Evolutionary conservation across 106 monocot species (phyloP).

Genomic region (Dioscorea dumetorum): DNA sequence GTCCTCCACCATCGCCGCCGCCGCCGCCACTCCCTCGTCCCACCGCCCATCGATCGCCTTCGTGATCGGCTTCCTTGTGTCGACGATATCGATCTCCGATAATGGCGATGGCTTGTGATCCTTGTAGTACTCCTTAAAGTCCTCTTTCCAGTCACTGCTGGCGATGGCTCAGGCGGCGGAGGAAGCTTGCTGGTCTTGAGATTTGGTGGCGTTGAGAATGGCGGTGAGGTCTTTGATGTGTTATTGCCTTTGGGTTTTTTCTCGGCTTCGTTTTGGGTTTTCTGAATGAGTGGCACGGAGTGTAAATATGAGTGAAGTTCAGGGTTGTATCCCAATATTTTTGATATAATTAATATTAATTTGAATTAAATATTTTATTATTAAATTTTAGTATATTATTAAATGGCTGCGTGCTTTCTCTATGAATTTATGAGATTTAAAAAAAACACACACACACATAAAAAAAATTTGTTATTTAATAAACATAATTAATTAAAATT

Average conservation of each 20-base stretch:
- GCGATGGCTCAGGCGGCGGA: conserved; percentile 13
- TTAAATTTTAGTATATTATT: too few species aligned
- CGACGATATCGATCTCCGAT: conserved; percentile 39
- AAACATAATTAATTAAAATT: too few species aligned
- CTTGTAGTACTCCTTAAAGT: conserved; percentile 37
- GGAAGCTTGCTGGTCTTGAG: conserved; percentile 18
- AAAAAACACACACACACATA: too few species aligned
- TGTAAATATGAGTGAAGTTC: neutral
- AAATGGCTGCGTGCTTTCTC: too few species aligned
- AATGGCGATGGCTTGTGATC: conserved; percentile 56
- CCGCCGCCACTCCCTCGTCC: conserved; percentile 3
- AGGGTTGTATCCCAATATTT: neutral
- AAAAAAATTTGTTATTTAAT: too few species aligned
- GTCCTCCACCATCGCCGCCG: conserved; percentile 14
- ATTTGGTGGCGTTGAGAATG: conserved; percentile 29
- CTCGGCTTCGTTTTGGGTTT: neutral
- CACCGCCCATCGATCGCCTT: conserved; percentile 23
- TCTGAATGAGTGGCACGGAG: neutral
- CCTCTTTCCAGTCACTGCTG: neutral
- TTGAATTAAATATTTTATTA: too few species aligned
- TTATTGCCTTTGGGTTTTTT: neutral
- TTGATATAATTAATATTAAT: too few species aligned
- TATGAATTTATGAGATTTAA: too few species aligned
- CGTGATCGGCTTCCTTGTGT: conserved; percentile 50
- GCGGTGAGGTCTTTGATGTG: conserved; percentile 1